Evolutionary conservation across 1,284 basidiomycete genomes (phyloP), one percentile per base, ranked within the genome.

Genomic region (Boletellus deceptivus): DNA sequence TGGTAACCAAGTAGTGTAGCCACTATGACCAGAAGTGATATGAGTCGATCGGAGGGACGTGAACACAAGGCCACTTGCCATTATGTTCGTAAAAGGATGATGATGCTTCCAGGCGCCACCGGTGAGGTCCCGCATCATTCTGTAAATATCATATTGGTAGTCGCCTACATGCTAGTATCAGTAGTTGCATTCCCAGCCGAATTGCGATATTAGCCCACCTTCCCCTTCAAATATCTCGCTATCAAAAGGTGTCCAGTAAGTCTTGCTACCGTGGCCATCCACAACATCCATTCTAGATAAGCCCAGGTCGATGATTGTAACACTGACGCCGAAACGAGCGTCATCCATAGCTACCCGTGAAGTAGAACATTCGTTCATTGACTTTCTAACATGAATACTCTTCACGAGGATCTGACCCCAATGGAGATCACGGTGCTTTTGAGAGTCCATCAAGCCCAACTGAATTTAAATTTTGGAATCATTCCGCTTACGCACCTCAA

Each of bases 341-440:
- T 83, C 77, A 59, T 89, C 86, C 83, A 89, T 85, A 17, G 65
- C 69, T 43, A 70, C 50, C 37, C 64, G 73, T 4, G 68, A 48
- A 54, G 67, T 62, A 49, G 68, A 66, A 27, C 40, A 17, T 67
- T 70, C 57, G 55, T 58, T 39, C 50, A 48, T 27, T 47, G 58
- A 31, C 38, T 46, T 67, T 46, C 56, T 59, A 35, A 59, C 49
- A n/a, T 74, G 64, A 14, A 76, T 41, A 49, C 79, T 75, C 59
- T 83, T 84, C 43, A 99, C 83, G 10, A 99, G 80, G 44, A 99
- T 89, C 69, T 99, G 97, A n/a, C 96, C 96, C 84, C 93, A 93
- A 64, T 99, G 96, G 33, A 99, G 78, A 69, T 99, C 96, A 17
- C 96, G 92, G 70, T 99, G 97, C 91, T 97, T 64, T 29, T 37